Base-by-base conservation (phyloP, 2,329 filamentous ascomycete species). In the Paecilomyces formosus region DNA sequence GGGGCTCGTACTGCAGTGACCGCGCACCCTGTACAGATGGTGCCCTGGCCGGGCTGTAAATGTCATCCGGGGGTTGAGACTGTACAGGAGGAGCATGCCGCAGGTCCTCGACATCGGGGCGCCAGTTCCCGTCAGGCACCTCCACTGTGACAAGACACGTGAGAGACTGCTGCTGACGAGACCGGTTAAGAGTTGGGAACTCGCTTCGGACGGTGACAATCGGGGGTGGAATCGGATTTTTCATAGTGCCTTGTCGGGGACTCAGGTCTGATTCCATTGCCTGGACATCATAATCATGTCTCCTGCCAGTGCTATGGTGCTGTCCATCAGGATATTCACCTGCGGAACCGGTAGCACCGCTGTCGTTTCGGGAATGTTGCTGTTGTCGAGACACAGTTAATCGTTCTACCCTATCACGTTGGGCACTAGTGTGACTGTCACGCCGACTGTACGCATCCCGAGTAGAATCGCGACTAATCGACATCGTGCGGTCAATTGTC, bases 171-270 rank as follows among this genome's bases (percentile, higher is more conserved):
- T 97, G 94, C 70, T 96, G 91, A 55, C 92, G 88, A 21, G 92
- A 97, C 63, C 91, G 85, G 73, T 83, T 97, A 68, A 99, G 84
- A 1, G 94, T 97, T 0, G 94, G 94, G 70, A 97, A 99, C 74
- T 99, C 94, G 70, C 93, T 97, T 60, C 93, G 89, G 54, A 99
- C 89, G 0, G 90, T 96, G n/a, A 99, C 92, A 0, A 85, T 89
- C 0, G 94, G 94, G 5, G 92, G 80, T 0, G 94, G 92, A 59
- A 97, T 97, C 0, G 92, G 91, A 65, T 96, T 96, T 66, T 88
- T 89, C 9, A 86, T 82, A 21, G 88, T 71, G 55, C 78, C 82
- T 5, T 82, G 76, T 39, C 88, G 86, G 5, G 91, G 89, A 63
- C 85, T 84, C 18, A 95, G 81, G 33, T 87, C 88, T 0, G 90